phyloP scores from a whole-genome alignment of 1,284 basidiomycete genomes.

The Waitea zeae region DNA sequence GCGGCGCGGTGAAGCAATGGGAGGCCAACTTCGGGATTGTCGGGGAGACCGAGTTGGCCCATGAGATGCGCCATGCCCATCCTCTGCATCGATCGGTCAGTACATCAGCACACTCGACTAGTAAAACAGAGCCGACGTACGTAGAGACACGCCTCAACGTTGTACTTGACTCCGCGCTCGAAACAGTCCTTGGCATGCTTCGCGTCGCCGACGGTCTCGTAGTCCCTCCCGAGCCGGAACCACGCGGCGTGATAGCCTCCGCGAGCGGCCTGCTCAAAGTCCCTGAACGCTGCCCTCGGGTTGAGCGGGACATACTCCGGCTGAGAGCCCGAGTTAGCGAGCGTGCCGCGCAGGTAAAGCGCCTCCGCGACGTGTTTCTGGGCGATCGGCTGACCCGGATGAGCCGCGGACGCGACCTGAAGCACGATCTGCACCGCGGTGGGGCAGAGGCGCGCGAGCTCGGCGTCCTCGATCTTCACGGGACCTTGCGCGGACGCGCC shows the following conservation, averaged over 20 bases:
- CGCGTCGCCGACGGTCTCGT: slow-evolving; percentile 73
- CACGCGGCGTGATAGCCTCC: slow-evolving; percentile 60
- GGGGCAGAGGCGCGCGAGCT: slow-evolving; percentile 34
- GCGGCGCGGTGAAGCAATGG: slow-evolving; percentile 56
- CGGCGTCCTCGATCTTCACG: slow-evolving; percentile 40
- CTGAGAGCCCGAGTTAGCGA: slow-evolving; percentile 52
- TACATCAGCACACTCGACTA: slow-evolving; percentile 2
- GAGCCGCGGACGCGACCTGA: slow-evolving; percentile 22
- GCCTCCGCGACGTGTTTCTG: slow-evolving; percentile 45
- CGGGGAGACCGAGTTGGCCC: slow-evolving; percentile 52
- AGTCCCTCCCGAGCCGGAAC: slow-evolving; percentile 83
- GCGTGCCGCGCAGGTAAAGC: slow-evolving; percentile 54
- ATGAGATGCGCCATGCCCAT: slow-evolving; percentile 82
- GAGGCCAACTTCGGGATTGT: slow-evolving; percentile 33
- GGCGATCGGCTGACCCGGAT: slow-evolving; percentile 17
- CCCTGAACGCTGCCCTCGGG: slow-evolving; percentile 70
- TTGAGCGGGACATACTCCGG: slow-evolving; percentile 46
- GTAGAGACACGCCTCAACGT: slow-evolving; percentile 65
- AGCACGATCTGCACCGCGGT: slow-evolving; percentile 51
- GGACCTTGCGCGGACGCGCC: slow-evolving; percentile 17
- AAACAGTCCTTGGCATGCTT: slow-evolving; percentile 67
- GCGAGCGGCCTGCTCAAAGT: slow-evolving; percentile 71
- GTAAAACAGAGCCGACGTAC: slow-evolving; percentile 25
- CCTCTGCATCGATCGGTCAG: slow-evolving; percentile 27
- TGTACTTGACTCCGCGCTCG: slow-evolving; percentile 54